Conservation (phyloP, 371 early-diverging fungal genomes). For the Batkoa obscura region DNA sequence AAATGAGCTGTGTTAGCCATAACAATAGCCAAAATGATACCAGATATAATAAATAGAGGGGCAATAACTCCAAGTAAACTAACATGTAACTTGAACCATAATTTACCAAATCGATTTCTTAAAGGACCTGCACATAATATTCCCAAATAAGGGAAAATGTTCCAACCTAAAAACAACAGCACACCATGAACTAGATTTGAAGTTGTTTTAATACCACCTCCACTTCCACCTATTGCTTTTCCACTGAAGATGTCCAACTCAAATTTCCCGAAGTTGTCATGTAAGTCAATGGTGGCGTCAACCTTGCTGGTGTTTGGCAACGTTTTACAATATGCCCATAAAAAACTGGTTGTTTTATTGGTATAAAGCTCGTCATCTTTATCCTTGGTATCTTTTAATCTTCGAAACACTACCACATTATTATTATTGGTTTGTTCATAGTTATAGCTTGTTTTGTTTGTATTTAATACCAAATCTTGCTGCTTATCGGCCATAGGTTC, state of each 20-base stretch:
- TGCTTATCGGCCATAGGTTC: neutral
- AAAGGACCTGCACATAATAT: neutral
- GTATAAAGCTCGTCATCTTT: neutral
- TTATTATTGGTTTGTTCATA: no score
- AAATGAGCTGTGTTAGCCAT: neutral
- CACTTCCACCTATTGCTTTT: neutral
- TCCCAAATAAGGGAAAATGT: neutral
- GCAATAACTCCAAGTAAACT: neutral
- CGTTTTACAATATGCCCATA: constrained; percentile 3
- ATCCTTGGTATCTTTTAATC: constrained; percentile 4
- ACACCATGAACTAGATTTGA: neutral
- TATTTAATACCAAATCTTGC: neutral
- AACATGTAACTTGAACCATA: neutral
- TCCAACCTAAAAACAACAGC: constrained; percentile 2
- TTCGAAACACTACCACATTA: neutral
- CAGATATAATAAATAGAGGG: neutral
- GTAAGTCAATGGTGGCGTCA: neutral
- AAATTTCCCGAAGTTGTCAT: neutral
- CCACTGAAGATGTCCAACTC: neutral
- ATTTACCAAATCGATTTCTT: neutral
- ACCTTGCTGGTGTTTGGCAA: neutral
- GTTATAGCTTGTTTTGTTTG: neutral
- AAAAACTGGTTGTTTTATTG: neutral
- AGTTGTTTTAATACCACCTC: neutral
- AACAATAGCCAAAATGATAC: neutral